Conservation (phyloP, 768 basidiomycete genomes). For the Serpula lacrymans region DNA sequence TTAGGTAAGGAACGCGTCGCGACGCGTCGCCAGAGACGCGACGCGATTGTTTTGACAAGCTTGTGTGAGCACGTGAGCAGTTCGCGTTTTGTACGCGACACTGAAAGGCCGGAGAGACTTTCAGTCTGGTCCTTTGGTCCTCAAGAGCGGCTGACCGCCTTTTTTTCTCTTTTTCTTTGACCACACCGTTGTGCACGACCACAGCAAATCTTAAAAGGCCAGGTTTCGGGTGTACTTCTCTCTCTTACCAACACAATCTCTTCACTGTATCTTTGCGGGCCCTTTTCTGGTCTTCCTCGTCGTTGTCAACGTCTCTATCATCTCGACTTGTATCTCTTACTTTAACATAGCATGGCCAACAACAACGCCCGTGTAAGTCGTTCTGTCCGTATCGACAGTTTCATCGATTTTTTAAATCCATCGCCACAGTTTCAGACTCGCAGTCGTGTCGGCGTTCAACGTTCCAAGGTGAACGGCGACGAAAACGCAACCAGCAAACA, state of each 20-base stretch:
- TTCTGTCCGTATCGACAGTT: slow-evolving; percentile 6
- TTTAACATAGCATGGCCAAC: slow-evolving; percentile 52
- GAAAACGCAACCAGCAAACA: slow-evolving; percentile 76
- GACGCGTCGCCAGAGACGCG: slow-evolving; percentile 19
- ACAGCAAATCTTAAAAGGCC: slow-evolving; percentile 22
- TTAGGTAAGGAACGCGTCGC: slow-evolving; percentile 3
- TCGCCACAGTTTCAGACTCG: slow-evolving; percentile 60
- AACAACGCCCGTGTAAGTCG: slow-evolving; percentile 57
- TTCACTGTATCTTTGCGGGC: slow-evolving; percentile 16
- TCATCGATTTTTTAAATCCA: slow-evolving; percentile 1
- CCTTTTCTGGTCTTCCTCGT: slow-evolving; percentile 10
- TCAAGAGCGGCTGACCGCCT: slow-evolving; percentile 33
- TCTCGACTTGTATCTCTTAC: slow-evolving; percentile 21
- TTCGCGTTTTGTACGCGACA: slow-evolving; percentile 34
- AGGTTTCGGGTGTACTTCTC: slow-evolving; percentile 24
- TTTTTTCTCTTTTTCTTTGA: slow-evolving; percentile 19
- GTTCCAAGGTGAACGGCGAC: slow-evolving; percentile 61
- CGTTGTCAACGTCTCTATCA: slow-evolving; percentile 15
- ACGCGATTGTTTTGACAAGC: slow-evolving; percentile 34
- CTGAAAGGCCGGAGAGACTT: slow-evolving; percentile 22
- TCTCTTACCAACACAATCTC: slow-evolving; percentile 31
- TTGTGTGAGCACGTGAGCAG: slow-evolving; percentile 35
- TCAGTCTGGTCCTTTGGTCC: slow-evolving; percentile 17
- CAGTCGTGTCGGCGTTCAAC: slow-evolving; percentile 58
- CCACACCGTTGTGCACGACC: slow-evolving; percentile 14